These are phyloP conservation scores for Phytophthora rubi DNA, from an alignment of 352 stramenopile species.

Conservation along the genomic window DNA sequence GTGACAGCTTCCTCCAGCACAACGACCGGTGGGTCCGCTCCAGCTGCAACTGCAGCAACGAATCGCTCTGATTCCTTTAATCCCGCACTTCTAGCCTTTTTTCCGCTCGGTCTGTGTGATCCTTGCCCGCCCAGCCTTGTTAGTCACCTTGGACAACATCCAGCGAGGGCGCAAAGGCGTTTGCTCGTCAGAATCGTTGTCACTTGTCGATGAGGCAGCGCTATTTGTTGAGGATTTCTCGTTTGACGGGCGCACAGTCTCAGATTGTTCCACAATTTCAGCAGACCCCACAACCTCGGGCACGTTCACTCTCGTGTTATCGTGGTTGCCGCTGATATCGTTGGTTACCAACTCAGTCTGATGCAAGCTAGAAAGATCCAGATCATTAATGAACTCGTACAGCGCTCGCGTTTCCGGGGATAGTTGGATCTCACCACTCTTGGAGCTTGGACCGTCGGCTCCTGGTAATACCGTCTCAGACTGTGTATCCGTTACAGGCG, in stretches of 20 bases:
- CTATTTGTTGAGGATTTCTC: neutral
- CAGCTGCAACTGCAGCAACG: constrained; percentile 1
- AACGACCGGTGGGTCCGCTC: neutral
- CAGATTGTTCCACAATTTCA: no score
- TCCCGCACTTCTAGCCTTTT: no score
- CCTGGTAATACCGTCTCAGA: neutral
- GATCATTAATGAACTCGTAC: no score
- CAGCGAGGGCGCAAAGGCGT: neutral
- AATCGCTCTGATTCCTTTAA: neutral
- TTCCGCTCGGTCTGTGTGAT: neutral
- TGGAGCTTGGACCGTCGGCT: neutral
- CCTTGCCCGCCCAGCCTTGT: neutral
- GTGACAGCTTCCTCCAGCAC: neutral
- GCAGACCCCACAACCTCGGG: no score
- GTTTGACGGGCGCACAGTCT: no score
- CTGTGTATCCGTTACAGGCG: neutral
- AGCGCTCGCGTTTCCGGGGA: neutral
- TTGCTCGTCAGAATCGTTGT: neutral
- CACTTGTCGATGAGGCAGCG: neutral
- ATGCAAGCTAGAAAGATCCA: no score
- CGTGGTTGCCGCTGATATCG: no score
- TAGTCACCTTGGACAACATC: constrained; percentile 5
- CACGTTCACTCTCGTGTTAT: no score
- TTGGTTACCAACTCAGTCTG: no score
- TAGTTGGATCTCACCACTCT: neutral